Evolutionary conservation across 805 yeast species (phyloP).

Genomic region (Spathaspora sp.): DNA sequence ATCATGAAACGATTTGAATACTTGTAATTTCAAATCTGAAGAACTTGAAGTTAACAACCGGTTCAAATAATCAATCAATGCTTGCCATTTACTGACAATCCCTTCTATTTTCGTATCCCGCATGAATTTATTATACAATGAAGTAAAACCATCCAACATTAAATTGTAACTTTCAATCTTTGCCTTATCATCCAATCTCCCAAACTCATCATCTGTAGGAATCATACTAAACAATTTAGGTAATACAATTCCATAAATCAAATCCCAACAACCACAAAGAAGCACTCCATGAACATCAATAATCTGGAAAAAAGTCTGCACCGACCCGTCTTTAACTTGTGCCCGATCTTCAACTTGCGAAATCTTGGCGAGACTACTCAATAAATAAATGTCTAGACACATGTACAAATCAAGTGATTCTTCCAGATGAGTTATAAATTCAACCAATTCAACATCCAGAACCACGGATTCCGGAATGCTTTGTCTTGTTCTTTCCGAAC

Average conservation of each 20-base stretch:
- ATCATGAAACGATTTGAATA: slow-evolving; percentile 52
- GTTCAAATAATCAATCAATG: slow-evolving; percentile 48
- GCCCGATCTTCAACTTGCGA: slow-evolving; percentile 57
- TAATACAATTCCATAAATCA: slow-evolving; percentile 63
- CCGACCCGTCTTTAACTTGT: slow-evolving; percentile 86
- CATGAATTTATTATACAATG: slow-evolving; percentile 55
- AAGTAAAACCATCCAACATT: slow-evolving; percentile 62
- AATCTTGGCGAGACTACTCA: slow-evolving; percentile 58
- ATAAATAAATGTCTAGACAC: slow-evolving; percentile 37
- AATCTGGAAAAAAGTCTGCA: slow-evolving; percentile 83
- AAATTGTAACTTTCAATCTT: slow-evolving; percentile 62
- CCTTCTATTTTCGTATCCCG: slow-evolving; percentile 5
- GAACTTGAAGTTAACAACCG: slow-evolving; percentile 36
- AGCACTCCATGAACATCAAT: slow-evolving; percentile 65
- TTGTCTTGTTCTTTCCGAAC: background rate
- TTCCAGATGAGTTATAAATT: slow-evolving; percentile 2
- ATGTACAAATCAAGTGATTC: slow-evolving; percentile 4
- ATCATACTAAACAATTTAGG: slow-evolving; percentile 41
- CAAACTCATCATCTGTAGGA: slow-evolving; percentile 15
- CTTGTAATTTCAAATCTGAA: slow-evolving; percentile 50
- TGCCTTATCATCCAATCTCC: slow-evolving; percentile 28
- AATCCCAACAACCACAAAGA: slow-evolving; percentile 57
- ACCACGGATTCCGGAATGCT: background rate
- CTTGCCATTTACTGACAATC: slow-evolving; percentile 48
- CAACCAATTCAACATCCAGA: slow-evolving; percentile 7